Evolutionary conservation across 2,329 filamentous ascomycete genomes (phyloP).

Genomic region (Phyllosticta citrichinensis): DNA sequence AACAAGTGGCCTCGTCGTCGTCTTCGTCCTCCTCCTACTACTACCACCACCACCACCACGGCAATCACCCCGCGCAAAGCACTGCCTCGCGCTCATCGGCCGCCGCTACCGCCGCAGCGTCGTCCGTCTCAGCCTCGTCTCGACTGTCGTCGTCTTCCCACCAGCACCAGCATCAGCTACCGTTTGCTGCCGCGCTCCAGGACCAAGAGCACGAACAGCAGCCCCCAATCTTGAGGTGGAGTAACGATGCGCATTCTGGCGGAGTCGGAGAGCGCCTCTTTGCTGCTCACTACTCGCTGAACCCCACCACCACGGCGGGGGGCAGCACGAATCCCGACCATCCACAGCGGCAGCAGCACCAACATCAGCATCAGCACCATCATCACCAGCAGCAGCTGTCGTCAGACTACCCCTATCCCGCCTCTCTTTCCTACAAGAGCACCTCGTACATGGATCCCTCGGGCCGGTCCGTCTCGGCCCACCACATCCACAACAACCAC

Average conservation of each 20-base stretch:
- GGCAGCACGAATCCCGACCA: neutral
- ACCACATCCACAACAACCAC: constrained; percentile 5
- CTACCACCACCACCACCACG: no score
- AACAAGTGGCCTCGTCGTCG: neutral
- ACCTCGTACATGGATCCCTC: constrained; percentile 4
- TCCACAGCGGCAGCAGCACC: neutral
- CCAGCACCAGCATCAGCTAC: neutral
- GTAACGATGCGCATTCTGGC: neutral
- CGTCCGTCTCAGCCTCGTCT: constrained; percentile 1
- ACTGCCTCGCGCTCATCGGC: neutral
- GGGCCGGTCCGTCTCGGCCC: neutral
- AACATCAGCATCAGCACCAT: neutral
- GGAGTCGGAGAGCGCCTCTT: constrained; percentile 4
- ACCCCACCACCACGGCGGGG: neutral
- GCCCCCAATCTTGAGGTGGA: constrained; percentile 4
- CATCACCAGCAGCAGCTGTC: neutral
- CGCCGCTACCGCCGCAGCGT: neutral
- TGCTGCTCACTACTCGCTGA: constrained; percentile 1
- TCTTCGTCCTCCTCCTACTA: neutral
- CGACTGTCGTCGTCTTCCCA: neutral
- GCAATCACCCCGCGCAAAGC: neutral
- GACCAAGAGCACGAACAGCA: neutral
- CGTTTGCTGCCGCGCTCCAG: constrained; percentile 1
- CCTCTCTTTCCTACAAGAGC: constrained; percentile 1
- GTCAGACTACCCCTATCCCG: constrained; percentile 2